These are phyloP conservation scores for Pythium oligandrum DNA, from an alignment of 352 stramenopile genomes.

Conservation along the genomic window DNA sequence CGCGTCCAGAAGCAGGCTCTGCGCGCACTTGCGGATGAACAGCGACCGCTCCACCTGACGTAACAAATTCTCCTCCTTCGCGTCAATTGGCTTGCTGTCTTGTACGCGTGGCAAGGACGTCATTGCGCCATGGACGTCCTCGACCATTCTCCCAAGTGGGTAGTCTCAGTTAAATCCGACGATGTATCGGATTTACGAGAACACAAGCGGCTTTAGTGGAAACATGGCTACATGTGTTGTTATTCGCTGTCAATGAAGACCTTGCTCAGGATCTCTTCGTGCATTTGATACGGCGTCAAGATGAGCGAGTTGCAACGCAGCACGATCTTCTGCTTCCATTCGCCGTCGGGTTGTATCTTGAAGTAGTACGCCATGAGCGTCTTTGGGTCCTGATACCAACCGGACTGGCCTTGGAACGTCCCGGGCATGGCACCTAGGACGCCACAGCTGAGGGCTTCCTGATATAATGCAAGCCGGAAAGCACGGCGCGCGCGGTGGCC, in stretches of 20 bases:
- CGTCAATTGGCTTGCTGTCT: background rate
- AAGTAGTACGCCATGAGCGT: conserved; percentile 78
- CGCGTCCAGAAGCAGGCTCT: conserved; percentile 18
- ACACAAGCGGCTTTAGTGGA: background rate
- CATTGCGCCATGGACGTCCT: background rate
- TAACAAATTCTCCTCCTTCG: background rate
- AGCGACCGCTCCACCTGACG: conserved; percentile 5
- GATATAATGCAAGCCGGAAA: conserved; percentile 59
- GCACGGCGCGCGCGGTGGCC: conserved; percentile 40
- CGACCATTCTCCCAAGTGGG: conserved; percentile 1
- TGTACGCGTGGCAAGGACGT: background rate
- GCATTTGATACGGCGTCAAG: conserved; percentile 66
- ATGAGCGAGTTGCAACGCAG: conserved; percentile 52
- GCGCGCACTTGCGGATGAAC: conserved; percentile 16
- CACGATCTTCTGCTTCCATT: conserved; percentile 62
- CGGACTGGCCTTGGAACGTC: conserved; percentile 50
- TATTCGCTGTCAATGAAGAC: conserved; percentile 3
- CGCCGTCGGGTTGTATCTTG: conserved; percentile 36
- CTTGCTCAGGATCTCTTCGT: conserved; percentile 40
- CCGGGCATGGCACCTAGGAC: conserved; percentile 71
- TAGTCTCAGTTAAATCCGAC: conserved; percentile 9
- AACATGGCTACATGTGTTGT: conserved; percentile 17
- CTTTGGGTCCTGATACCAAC: conserved; percentile 78
- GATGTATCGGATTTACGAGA: conserved; percentile 6
- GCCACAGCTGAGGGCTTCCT: conserved; percentile 53